A percentile compares a stretch with the other conserved stretches of the same genome.
Evolutionary conservation across 1,284 basidiomycete species (phyloP).

Genomic region (Cryptococcus deneoformans): DNA sequence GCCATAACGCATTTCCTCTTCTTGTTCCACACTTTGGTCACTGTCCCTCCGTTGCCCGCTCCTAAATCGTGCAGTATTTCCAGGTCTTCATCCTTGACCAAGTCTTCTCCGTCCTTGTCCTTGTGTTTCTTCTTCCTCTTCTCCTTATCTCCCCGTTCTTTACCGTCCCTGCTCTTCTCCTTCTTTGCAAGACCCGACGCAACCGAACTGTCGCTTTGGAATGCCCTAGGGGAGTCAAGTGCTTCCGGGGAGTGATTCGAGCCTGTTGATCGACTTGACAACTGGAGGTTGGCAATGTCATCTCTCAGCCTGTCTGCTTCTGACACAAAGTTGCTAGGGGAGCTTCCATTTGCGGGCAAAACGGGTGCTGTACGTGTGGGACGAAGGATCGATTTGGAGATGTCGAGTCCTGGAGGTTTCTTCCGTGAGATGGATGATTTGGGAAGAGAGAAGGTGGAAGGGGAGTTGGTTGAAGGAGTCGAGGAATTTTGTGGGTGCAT

Average conservation of each 20-base stretch:
- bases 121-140: constrained; percentile 31
- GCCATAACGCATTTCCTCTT: constrained; percentile 89
- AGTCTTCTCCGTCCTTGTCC: constrained; percentile 66
- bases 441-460: constrained; percentile 19
- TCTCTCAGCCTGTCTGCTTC: constrained; percentile 51
- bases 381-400: constrained; percentile 41
- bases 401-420: constrained; percentile 45
- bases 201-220: constrained; percentile 9
- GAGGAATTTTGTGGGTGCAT: constrained; percentile 13
- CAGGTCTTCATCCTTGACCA: constrained; percentile 76
- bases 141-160: constrained; percentile 3
- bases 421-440: constrained; percentile 45
- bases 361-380: constrained; percentile 33
- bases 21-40: constrained; percentile 91
- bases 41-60: constrained; percentile 96
- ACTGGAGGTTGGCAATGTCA: constrained; percentile 52
- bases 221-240: constrained; percentile 20
- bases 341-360: constrained; percentile 12
- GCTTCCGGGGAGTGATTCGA: constrained; percentile 8
- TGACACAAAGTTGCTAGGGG: constrained; percentile 22
- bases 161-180: constrained; percentile 15
- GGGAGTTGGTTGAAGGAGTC: constrained; percentile 3
- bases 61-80: constrained; percentile 85
- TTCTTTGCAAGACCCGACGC: constrained; percentile 6
- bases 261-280: constrained; percentile 59